Conservation (phyloP, 2,329 filamentous ascomycete species). For the Xylaria polymorpha region DNA sequence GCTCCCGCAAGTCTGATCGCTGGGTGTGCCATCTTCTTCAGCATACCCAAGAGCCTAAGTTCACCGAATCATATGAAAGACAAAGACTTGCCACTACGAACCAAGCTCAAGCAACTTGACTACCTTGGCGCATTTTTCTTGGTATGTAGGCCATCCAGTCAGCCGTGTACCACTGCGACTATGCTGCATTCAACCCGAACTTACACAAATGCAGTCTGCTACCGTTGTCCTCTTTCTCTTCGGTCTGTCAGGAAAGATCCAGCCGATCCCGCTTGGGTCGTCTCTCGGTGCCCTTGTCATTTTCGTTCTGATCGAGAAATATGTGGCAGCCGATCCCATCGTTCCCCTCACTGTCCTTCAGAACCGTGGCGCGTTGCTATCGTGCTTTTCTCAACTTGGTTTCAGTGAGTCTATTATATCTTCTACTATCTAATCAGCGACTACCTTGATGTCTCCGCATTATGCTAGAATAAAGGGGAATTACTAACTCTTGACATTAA, state of each 20-base stretch:
- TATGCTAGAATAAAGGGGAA: neutral
- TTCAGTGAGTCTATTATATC: conserved; percentile 59
- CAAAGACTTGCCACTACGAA: conserved; percentile 53
- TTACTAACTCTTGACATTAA: conserved; percentile 12
- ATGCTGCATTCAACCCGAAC: neutral
- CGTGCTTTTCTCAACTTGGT: conserved; percentile 78
- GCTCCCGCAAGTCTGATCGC: conserved; percentile 71
- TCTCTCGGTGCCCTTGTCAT: conserved; percentile 64
- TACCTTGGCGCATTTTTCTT: conserved; percentile 78
- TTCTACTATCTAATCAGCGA: neutral
- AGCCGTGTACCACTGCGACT: too few relatives aligned
- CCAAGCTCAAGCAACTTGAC: conserved; percentile 75
- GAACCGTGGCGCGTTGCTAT: conserved; percentile 76
- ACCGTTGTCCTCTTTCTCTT: conserved; percentile 79
- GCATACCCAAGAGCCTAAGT: conserved; percentile 65
- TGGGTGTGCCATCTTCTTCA: conserved; percentile 71
- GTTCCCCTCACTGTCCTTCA: conserved; percentile 77
- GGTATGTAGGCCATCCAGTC: conserved; percentile 54
- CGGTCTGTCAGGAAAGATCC: conserved; percentile 73
- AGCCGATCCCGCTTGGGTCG: conserved; percentile 67
- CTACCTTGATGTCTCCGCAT: neutral
- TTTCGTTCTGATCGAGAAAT: conserved; percentile 73
- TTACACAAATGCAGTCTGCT: conserved; percentile 58
- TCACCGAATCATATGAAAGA: conserved; percentile 53
- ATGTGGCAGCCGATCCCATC: conserved; percentile 74